Percentiles rank a stretch among this genome's conserved stretches.
Conservation (phyloP, 176 grass and related monocot genomes). For the Cenchrus americanus region DNA sequence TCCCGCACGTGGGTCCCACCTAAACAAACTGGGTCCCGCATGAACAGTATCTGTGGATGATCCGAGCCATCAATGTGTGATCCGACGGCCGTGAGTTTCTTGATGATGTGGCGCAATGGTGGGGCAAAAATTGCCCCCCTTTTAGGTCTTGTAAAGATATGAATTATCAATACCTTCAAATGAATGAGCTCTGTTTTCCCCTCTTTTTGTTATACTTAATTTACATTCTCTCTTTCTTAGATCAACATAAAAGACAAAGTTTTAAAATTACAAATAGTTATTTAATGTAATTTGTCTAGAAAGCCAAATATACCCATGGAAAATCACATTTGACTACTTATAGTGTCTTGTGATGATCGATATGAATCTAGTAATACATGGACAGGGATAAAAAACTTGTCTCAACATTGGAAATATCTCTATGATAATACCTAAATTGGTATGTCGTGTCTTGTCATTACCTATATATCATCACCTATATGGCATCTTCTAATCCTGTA, state of each 20-base stretch:
- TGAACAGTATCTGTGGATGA: too few relatives aligned
- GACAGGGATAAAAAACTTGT: neutral
- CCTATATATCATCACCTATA: neutral
- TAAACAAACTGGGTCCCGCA: too few relatives aligned
- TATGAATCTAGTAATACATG: neutral
- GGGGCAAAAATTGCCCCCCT: too few relatives aligned
- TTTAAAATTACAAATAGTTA: neutral
- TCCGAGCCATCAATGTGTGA: too few relatives aligned
- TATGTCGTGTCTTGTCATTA: neutral
- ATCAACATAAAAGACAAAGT: neutral
- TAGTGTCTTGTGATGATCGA: neutral
- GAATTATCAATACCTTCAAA: conserved; percentile 9
- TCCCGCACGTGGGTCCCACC: too few relatives aligned
- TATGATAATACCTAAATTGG: neutral
- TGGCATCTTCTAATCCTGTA: neutral
- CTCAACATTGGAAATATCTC: neutral
- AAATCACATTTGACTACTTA: neutral
- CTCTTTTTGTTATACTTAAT: neutral
- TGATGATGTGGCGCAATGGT: too few relatives aligned
- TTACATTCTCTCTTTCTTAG: neutral
- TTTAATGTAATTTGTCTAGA: neutral
- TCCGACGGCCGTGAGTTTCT: too few relatives aligned
- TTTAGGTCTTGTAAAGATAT: too few relatives aligned
- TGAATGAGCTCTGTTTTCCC: neutral
- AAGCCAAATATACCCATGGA: neutral